Evolutionary conservation across 2,329 filamentous ascomycete genomes (phyloP), one percentile per base, ranked within the genome.

Genomic region (Xylaria polymorpha): DNA sequence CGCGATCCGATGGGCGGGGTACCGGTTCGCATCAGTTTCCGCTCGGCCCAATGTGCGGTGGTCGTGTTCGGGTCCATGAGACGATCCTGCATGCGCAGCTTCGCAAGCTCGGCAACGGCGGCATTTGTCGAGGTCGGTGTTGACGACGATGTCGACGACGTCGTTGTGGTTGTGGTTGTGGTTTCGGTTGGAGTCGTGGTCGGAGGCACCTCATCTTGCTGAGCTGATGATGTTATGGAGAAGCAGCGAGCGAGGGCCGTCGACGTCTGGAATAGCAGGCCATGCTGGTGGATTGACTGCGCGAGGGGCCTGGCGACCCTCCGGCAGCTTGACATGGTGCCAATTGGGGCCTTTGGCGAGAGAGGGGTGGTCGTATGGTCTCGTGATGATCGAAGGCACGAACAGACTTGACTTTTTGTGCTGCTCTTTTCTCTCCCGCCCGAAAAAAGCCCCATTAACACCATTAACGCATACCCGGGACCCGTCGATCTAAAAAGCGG

Each of bases 1-100:
- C 94, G 90, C 55, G 94, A 97, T 60, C 94, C 94, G 75, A 97
- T 85, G 61, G 93, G 94, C 70, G 88, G 85, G 53, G 89, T 86
- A 64, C 92, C 91, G 72, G 87, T 83, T 78, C 88, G 88, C 77
- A 94, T 83, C 63, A 97, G 84, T 70, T 86, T 86, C 72, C 87
- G 86, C 81, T 96, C 92, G 67, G 90, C 85, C 78, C 85, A 85
- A 56, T 83, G 85, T 57, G 85, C 88, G 51, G 88, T 85, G 32
- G 92, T 91, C n/a, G 88, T 89, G 71, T 87, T 84, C n/a, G 91
- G 92, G 78, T 94, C 88, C 73, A 89, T 81, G 74, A 85, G 82
- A 72, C 81, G 79, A 39, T 82, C 80, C 64, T 79, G 79, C 68
- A 83, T 72, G 39, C 75, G 72, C 2, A 71, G 15, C 22, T 64